Conservation (phyloP, 1,284 basidiomycete genomes). For the Pisolithus thermaeus region DNA sequence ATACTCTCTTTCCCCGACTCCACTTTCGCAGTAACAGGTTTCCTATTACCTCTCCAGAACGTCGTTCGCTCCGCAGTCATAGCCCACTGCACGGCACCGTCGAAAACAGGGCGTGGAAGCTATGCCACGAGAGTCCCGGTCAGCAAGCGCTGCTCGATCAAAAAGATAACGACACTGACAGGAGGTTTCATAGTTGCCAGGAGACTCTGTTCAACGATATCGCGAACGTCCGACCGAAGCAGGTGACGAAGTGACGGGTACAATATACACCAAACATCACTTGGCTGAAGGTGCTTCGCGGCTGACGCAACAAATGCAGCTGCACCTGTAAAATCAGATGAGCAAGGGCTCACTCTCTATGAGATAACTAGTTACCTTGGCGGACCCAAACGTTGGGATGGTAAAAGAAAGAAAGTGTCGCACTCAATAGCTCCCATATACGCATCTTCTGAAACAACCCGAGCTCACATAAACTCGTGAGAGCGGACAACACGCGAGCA, state of each 20-base stretch:
- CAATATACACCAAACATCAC: constrained; percentile 94
- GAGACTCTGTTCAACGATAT: constrained; percentile 71
- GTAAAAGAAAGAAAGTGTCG: constrained; percentile 83
- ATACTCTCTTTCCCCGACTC: constrained; percentile 70
- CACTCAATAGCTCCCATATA: constrained; percentile 92
- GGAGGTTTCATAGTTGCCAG: constrained; percentile 72
- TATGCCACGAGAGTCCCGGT: constrained; percentile 23
- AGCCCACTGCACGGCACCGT: constrained; percentile 86
- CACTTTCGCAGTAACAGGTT: constrained; percentile 38
- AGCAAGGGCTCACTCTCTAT: not conserved
- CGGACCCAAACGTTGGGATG: constrained; percentile 98
- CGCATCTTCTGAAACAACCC: constrained; percentile 86
- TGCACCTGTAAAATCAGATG: constrained; percentile 50
- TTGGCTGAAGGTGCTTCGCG: constrained; percentile 69
- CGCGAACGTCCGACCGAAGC: constrained; percentile 79
- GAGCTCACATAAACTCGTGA: constrained; percentile 85
- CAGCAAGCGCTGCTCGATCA: not conserved
- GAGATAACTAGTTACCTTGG: constrained; percentile 48
- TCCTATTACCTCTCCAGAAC: constrained; percentile 67
- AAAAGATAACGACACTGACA: constrained; percentile 42
- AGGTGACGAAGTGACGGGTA: constrained; percentile 89
- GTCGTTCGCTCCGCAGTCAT: constrained; percentile 68
- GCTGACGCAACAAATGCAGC: constrained; percentile 84
- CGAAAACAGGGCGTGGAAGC: constrained; percentile 78
- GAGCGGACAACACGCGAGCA: constrained; percentile 77